These are phyloP conservation scores for Knoxia roxburghii DNA, from an alignment of 257 asterid species.

Conservation along the genomic window DNA sequence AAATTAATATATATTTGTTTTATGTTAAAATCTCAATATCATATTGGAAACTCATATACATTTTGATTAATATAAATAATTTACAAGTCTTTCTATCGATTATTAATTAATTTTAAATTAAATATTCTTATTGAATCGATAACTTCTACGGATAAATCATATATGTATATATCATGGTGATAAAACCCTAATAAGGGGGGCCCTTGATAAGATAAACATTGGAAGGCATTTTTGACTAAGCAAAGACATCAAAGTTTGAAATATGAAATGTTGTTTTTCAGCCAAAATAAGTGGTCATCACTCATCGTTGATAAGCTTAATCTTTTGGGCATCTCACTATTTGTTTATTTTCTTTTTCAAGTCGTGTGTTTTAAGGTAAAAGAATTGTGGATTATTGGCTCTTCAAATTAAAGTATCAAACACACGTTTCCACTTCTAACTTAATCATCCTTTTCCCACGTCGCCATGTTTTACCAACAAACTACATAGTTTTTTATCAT, in stretches of 20 bases:
- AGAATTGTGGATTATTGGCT: neutral
- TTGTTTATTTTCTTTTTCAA: neutral
- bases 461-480: no score
- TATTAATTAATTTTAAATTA: no score
- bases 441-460: neutral
- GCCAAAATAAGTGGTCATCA: neutral
- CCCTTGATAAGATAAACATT: constrained; percentile 16
- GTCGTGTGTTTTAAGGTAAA: neutral
- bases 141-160: no score
- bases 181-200: constrained; percentile 1
- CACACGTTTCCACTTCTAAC: constrained; percentile 6
- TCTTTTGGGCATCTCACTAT: constrained; percentile 7
- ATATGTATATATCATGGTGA: neutral
- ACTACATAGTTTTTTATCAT: no score
- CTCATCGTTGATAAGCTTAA: neutral
- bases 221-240: constrained; percentile 16
- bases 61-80: no score
- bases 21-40: no score
- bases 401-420: neutral
- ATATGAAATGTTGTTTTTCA: neutral
- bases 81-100: no score
- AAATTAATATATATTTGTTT: no score
- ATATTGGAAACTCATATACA: constrained; percentile 8
- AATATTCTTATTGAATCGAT: no score
- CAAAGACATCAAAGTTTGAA: constrained; percentile 8